Conservation (phyloP, 228 moss, liverwort and hornwort genomes). For the Sphagnum magellanicum region DNA sequence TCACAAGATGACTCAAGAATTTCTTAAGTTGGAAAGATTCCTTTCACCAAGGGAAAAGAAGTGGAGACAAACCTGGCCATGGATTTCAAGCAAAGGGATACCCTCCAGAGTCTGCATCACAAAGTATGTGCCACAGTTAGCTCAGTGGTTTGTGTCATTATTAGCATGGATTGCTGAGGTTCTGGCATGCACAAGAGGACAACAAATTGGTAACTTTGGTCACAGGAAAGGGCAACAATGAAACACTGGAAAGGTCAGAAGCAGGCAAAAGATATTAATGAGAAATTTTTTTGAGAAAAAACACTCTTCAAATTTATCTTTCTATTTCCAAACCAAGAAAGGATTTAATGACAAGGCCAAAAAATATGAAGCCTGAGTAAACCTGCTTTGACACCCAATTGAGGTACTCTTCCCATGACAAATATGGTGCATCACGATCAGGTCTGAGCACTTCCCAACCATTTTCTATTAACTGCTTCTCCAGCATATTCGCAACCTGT, state of each 20-base stretch:
- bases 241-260: background rate
- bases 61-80: constrained; percentile 72
- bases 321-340: too few relatives aligned
- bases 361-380: too few relatives aligned
- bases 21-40: too few relatives aligned
- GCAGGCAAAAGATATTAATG: too few relatives aligned
- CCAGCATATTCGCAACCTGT: constrained; percentile 84
- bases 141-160: too few relatives aligned
- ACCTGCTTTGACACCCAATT: constrained; percentile 98
- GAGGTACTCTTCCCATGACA: constrained; percentile 92
- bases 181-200: background rate
- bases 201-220: background rate
- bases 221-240: background rate
- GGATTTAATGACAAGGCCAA: too few relatives aligned
- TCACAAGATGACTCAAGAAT: too few relatives aligned
- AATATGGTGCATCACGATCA: constrained; percentile 85
- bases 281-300: too few relatives aligned
- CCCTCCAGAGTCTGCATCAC: constrained; percentile 70
- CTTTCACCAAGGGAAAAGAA: background rate
- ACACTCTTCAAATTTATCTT: too few relatives aligned
- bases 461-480: constrained; percentile 77
- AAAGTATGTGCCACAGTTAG: background rate
- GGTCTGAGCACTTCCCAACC: constrained; percentile 95
- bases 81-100: constrained; percentile 88
- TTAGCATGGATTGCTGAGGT: background rate